Conservation (phyloP, 2,329 filamentous ascomycete genomes). For the Penicillium palitans region DNA sequence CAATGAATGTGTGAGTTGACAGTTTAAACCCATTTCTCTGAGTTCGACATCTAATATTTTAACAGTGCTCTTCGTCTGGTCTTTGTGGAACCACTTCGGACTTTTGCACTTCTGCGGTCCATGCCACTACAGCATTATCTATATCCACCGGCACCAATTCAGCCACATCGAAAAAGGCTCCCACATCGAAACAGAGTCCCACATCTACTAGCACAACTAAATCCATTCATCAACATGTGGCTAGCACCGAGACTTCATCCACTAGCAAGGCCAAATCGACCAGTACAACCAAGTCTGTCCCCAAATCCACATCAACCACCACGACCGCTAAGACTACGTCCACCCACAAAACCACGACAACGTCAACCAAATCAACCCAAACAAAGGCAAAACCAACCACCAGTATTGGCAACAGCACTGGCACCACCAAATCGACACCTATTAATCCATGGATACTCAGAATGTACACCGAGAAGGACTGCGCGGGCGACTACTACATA, state of each 20-base stretch:
- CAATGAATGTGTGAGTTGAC: constrained; percentile 12
- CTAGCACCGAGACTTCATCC: background rate
- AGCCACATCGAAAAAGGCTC: background rate
- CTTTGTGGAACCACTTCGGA: background rate
- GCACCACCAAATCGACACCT: background rate
- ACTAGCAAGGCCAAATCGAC: background rate
- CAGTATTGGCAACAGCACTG: background rate
- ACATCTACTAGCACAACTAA: background rate
- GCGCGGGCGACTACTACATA: constrained; percentile 15
- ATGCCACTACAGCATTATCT: background rate
- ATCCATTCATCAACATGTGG: background rate
- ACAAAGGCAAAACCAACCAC: background rate
- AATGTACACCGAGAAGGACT: constrained; percentile 12
- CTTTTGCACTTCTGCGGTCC: background rate
- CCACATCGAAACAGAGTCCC: background rate
- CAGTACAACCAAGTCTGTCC: background rate
- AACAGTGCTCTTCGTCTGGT: constrained; percentile 3
- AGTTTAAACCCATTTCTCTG: background rate
- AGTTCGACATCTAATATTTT: background rate
- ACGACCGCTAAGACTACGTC: background rate
- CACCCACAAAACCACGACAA: background rate
- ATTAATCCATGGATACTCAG: constrained; percentile 7
- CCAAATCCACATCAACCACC: background rate
- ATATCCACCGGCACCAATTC: background rate
- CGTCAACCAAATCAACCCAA: background rate